Conservation (phyloP, 2,329 filamentous ascomycete genomes). For the Phialophora verrucosa region DNA sequence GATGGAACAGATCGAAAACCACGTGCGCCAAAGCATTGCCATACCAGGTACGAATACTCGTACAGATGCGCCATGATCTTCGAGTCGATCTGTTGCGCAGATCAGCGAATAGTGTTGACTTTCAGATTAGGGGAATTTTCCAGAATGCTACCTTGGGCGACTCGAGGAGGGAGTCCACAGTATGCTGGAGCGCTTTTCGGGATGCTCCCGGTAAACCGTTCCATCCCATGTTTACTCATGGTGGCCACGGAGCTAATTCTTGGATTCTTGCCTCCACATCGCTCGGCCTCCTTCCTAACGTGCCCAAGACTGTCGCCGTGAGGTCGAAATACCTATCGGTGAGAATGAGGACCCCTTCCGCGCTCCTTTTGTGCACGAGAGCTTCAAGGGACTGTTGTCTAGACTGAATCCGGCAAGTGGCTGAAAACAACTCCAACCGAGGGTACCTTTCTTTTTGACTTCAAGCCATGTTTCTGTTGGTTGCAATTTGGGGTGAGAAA, state of each 20-base stretch:
- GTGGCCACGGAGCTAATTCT: not conserved
- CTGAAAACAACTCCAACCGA: not conserved
- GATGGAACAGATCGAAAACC: slow-evolving; percentile 11
- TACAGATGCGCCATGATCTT: not conserved
- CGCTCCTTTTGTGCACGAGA: slow-evolving; percentile 1
- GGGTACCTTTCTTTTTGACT: not conserved
- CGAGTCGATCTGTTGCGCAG: not conserved
- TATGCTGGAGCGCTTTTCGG: not conserved
- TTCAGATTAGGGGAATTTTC: slow-evolving; percentile 27
- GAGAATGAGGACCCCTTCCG: not conserved
- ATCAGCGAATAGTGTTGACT: slow-evolving; percentile 4
- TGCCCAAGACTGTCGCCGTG: not conserved
- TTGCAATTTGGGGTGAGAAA: not conserved
- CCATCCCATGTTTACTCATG: not conserved
- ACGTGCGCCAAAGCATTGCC: slow-evolving; percentile 14
- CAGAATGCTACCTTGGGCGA: slow-evolving; percentile 23
- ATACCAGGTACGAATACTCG: not conserved
- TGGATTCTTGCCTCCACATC: not conserved
- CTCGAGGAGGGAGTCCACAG: not conserved
- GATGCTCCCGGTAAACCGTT: not conserved
- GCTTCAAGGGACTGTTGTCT: not conserved
- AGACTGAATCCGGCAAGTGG: not conserved
- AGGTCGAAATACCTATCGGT: not conserved
- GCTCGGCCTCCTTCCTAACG: not conserved
- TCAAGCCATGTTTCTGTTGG: not conserved